phyloP scores from a whole-genome alignment of 202 grass and related monocot species.

The Hordeum pubiflorum region DNA sequence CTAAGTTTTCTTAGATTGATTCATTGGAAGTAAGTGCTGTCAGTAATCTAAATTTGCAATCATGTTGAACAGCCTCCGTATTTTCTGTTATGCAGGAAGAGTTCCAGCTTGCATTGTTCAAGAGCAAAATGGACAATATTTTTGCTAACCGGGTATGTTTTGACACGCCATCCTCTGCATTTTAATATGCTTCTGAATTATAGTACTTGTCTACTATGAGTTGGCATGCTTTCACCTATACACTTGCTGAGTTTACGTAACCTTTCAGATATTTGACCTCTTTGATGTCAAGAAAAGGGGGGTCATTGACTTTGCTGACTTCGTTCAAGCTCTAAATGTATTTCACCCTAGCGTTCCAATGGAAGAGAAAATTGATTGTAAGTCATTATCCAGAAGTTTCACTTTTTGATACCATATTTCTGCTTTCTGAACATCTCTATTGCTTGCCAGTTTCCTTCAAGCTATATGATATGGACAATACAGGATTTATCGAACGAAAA shows the following conservation, averaged over 20 bases:
- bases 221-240: neutral
- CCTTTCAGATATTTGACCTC: constrained; percentile 55
- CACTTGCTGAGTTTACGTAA: neutral
- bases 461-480: constrained; percentile 56
- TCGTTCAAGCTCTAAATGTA: constrained; percentile 49
- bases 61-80: neutral
- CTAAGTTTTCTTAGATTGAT: neutral
- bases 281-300: constrained; percentile 56
- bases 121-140: constrained; percentile 51
- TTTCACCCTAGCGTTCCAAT: constrained; percentile 57
- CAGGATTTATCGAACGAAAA: constrained; percentile 52
- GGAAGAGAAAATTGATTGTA: constrained; percentile 64
- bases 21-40: neutral
- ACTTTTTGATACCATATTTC: neutral
- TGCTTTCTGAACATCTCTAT: neutral
- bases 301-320: constrained; percentile 57
- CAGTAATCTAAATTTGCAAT: neutral
- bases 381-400: constrained; percentile 5
- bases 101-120: constrained; percentile 58
- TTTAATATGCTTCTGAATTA: neutral
- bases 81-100: constrained; percentile 47
- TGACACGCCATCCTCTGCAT: neutral
- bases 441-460: constrained; percentile 48
- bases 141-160: constrained; percentile 54
- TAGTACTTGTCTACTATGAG: neutral